Evolutionary conservation across 805 yeast species (phyloP).

Genomic region (Priceomyces carsonii): DNA sequence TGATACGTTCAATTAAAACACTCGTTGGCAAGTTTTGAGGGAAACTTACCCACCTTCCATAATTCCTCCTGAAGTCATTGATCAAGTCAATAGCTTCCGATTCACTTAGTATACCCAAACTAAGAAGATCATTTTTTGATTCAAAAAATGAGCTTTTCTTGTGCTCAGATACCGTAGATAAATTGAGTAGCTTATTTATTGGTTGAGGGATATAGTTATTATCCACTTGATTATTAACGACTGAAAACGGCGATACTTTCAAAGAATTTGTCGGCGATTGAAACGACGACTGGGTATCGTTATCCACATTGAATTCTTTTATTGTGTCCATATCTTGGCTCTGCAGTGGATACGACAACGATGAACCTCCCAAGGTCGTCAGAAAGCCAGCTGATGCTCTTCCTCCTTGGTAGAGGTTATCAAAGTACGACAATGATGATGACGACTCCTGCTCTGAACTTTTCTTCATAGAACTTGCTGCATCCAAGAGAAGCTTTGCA

Average conservation of each 20-base stretch:
- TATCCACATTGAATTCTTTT: not conserved
- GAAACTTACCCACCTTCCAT: conserved; percentile 77
- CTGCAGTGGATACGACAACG: not conserved
- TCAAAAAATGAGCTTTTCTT: conserved; percentile 13
- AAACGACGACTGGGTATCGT: conserved; percentile 4
- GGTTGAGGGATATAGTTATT: conserved; percentile 34
- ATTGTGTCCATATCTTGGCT: conserved; percentile 1
- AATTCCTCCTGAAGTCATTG: conserved; percentile 61
- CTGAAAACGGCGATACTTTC: conserved; percentile 45
- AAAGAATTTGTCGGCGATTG: conserved; percentile 39
- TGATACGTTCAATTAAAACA: conserved; percentile 48
- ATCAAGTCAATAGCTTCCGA: conserved; percentile 52
- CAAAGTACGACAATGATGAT: conserved; percentile 5
- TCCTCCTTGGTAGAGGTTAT: conserved; percentile 1
- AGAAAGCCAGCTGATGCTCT: not conserved
- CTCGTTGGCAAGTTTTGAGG: conserved; percentile 54
- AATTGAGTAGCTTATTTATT: conserved; percentile 28
- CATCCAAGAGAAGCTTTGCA: conserved; percentile 25
- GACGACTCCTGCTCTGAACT: conserved; percentile 10
- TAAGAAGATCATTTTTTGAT: conserved; percentile 47
- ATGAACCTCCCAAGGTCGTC: not conserved
- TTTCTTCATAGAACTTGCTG: conserved; percentile 26
- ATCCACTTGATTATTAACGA: conserved; percentile 34
- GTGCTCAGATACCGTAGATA: conserved; percentile 7
- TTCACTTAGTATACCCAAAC: conserved; percentile 48